Base-by-base conservation (phyloP, 805 yeast species). In the Suhomyces xylopsoci region DNA sequence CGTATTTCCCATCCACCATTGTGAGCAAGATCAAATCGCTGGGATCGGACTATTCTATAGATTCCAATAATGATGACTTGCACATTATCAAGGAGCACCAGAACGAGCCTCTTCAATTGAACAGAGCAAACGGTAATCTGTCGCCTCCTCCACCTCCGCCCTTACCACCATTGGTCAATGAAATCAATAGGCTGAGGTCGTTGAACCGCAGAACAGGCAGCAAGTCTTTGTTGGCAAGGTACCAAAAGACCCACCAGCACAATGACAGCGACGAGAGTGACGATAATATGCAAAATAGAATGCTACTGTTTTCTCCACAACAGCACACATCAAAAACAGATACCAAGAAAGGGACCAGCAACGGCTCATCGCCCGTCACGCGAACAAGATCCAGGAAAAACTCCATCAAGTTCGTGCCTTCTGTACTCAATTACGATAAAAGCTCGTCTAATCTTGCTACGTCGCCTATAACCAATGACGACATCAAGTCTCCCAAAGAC, bases 321-420 rank as follows among this genome's bases (percentile, higher is more conserved):
- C 20, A 22, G 34, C 44, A 50, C 45, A 42, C n/a, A 9, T 7
- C 47, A 15, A 26, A 15, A 45, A 25, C 20, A 8, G 48, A 45
- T n/a, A 19, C 20, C 7, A 44, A 19, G 14, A 26, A 25, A 15
- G 32, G 19, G n/a, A 32, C 14, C 17, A 38, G n/a, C 19, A 14
- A 45, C 3, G 44, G 41, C 7, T 48, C 57, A 2, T 38, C 51
- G 10, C 52, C 47, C 7, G 45, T 51, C 7, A 38, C 40, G 3
- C 38, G 36, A 9, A 30, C 19, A n/a, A 51, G 64, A 25, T 54
- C 62, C 7, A 55, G 71, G 24, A 61, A 63, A 51, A 67, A 63
- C 52, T 66, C 74, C 3, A 53, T 70, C 52, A 70, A 68, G 55
- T 70, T 68, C 51, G 62, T 66, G 20, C 70, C 74, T 5, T 62